Conservation (phyloP, 2,329 filamentous ascomycete genomes). For the Colletotrichum sp. region DNA sequence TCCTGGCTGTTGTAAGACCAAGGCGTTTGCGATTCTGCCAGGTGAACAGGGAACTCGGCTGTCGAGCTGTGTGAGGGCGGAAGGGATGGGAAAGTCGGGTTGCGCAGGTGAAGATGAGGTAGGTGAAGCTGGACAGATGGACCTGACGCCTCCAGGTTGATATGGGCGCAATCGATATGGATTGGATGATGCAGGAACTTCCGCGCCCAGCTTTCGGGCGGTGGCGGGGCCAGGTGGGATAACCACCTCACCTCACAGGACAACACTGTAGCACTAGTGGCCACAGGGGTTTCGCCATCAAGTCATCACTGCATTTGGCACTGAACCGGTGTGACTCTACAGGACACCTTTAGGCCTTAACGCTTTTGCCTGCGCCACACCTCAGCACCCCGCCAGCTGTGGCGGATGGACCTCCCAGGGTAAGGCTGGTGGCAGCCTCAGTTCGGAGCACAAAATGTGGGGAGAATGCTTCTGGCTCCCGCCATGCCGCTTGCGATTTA, state of each 20-base stretch:
- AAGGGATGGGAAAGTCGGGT: not conserved
- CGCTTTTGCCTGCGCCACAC: not conserved
- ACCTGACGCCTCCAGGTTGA: not conserved
- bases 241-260: not conserved
- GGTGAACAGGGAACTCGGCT: conserved; percentile 24
- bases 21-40: conserved; percentile 17
- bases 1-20: not conserved
- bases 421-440: not conserved
- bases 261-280: not conserved
- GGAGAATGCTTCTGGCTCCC: not conserved
- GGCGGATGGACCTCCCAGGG: not conserved
- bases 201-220: conserved; percentile 1
- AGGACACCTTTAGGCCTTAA: not conserved
- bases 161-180: conserved; percentile 18
- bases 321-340: not conserved
- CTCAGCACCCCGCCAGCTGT: not conserved
- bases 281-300: not conserved
- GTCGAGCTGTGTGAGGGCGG: conserved; percentile 23
- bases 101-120: not conserved
- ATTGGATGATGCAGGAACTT: conserved; percentile 17
- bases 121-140: conserved; percentile 17
- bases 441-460: not conserved
- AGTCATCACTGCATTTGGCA: not conserved
- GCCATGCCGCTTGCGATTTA: not conserved
- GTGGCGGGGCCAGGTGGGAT: conserved; percentile 8